A percentile compares a stretch with the other conserved stretches of the same genome.
Conservation (phyloP, 2,329 filamentous ascomycete species). For the Paramyrothecium roridum region DNA sequence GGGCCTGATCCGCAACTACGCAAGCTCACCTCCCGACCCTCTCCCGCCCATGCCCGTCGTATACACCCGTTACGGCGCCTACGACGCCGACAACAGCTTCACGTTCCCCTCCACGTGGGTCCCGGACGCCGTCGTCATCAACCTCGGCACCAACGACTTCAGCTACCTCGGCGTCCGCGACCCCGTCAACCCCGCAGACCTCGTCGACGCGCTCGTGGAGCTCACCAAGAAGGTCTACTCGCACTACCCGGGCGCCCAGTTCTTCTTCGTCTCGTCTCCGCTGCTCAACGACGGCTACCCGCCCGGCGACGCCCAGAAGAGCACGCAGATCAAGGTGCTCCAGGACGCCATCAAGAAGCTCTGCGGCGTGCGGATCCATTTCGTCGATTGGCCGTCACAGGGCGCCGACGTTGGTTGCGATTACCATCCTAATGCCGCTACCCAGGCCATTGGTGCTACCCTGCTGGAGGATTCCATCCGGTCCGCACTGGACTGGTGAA, state of each 20-base stretch:
- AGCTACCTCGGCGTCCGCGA: conserved; percentile 26
- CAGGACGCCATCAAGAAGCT: conserved; percentile 28
- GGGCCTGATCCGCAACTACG: conserved; percentile 37
- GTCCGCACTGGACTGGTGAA: conserved; percentile 9
- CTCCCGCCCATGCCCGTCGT: conserved; percentile 33
- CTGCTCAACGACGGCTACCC: conserved; percentile 36
- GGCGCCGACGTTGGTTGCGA: conserved; percentile 36
- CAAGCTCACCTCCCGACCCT: conserved; percentile 20
- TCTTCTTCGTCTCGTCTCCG: conserved; percentile 38
- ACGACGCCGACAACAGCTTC: conserved; percentile 33
- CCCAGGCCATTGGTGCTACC: conserved; percentile 25
- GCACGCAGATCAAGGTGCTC: conserved; percentile 29
- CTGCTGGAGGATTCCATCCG: conserved; percentile 23
- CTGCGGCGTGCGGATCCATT: conserved; percentile 23
- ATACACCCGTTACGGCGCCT: conserved; percentile 38
- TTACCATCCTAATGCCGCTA: conserved; percentile 37
- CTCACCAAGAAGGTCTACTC: conserved; percentile 28
- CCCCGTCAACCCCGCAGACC: conserved; percentile 20
- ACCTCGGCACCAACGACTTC: conserved; percentile 42
- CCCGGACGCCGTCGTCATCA: conserved; percentile 36
- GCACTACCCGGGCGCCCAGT: conserved; percentile 29
- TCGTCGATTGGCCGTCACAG: conserved; percentile 39
- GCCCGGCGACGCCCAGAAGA: conserved; percentile 30
- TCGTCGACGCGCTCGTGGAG: conserved; percentile 22
- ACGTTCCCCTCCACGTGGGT: conserved; percentile 25